These are phyloP conservation scores for Wickerhamomyces canadensis DNA, from an alignment of 805 yeast species.

Conservation along the genomic window DNA sequence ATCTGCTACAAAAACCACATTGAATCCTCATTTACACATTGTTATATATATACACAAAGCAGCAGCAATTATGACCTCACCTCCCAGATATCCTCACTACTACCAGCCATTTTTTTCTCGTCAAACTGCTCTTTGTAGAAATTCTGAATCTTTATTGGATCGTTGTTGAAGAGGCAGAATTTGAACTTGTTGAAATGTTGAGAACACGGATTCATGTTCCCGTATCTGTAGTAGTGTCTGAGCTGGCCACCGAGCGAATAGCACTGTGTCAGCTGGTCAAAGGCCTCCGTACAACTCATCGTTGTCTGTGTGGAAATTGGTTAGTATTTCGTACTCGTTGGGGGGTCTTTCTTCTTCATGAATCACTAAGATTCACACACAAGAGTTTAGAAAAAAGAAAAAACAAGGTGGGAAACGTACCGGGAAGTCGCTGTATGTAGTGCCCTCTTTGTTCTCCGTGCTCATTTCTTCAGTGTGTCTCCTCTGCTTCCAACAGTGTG, in stretches of 20 bases:
- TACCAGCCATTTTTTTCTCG: slow-evolving; percentile 59
- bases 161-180: slow-evolving; percentile 65
- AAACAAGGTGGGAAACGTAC: too few relatives aligned
- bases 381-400: too few relatives aligned
- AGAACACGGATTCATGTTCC: slow-evolving; percentile 67
- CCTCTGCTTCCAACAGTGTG: too few relatives aligned
- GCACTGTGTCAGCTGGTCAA: slow-evolving; percentile 82
- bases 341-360: too few relatives aligned
- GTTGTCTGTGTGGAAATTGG: slow-evolving; percentile 25
- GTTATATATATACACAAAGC: neutral
- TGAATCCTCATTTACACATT: neutral
- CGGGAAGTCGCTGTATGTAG: slow-evolving; percentile 18
- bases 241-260: slow-evolving; percentile 89
- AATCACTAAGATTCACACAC: too few relatives aligned
- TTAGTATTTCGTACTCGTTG: too few relatives aligned
- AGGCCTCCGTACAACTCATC: slow-evolving; percentile 77
- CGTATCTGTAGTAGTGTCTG: slow-evolving; percentile 78
- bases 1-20: neutral
- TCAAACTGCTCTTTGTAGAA: slow-evolving; percentile 63
- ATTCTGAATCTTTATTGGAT: slow-evolving; percentile 60
- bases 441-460: neutral
- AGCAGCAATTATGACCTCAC: slow-evolving; percentile 7
- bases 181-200: slow-evolving; percentile 68
- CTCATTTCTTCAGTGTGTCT: too few relatives aligned
- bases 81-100: slow-evolving; percentile 85